A percentile compares a stretch with the other conserved stretches of the same genome.
Evolutionary conservation across 202 grass and related monocot genomes (phyloP).

Genomic region (Bolboschoenoplectus hybrid): DNA sequence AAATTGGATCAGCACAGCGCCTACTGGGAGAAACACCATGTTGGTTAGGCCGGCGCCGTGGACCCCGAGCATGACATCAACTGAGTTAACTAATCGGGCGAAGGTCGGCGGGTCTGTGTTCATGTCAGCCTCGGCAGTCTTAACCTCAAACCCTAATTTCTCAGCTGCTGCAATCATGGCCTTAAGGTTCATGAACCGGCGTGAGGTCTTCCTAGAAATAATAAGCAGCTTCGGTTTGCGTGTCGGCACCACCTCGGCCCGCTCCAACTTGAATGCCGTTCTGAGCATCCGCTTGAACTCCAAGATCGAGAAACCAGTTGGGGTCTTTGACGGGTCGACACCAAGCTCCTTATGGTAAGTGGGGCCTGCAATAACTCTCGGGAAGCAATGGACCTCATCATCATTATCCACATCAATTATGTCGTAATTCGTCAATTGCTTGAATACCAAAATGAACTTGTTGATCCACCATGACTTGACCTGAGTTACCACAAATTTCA

Average conservation of each 20-base stretch:
- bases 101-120: constrained; percentile 72
- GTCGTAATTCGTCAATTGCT: constrained; percentile 63
- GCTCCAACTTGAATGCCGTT: constrained; percentile 56
- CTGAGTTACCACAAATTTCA: constrained; percentile 54
- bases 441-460: constrained; percentile 66
- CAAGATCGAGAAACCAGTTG: constrained; percentile 44
- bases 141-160: constrained; percentile 60
- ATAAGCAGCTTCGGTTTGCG: constrained; percentile 61
- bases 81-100: constrained; percentile 75
- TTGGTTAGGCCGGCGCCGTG: constrained; percentile 77
- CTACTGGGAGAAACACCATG: constrained; percentile 83
- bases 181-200: constrained; percentile 72
- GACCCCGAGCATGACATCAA: constrained; percentile 81
- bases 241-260: constrained; percentile 41
- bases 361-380: constrained; percentile 55
- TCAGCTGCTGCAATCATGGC: constrained; percentile 58
- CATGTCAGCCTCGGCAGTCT: constrained; percentile 76
- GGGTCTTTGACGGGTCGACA: constrained; percentile 45
- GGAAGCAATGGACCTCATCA: constrained; percentile 65
- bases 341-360: constrained; percentile 69
- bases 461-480: constrained; percentile 76
- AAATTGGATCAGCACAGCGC: constrained; percentile 72
- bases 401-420: constrained; percentile 61
- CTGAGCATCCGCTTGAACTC: constrained; percentile 74
- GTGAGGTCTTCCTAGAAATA: constrained; percentile 65